A percentile compares a stretch with the other conserved stretches of the same genome.
Conservation (phyloP, 768 basidiomycete genomes). For the Trametes cingulata region DNA sequence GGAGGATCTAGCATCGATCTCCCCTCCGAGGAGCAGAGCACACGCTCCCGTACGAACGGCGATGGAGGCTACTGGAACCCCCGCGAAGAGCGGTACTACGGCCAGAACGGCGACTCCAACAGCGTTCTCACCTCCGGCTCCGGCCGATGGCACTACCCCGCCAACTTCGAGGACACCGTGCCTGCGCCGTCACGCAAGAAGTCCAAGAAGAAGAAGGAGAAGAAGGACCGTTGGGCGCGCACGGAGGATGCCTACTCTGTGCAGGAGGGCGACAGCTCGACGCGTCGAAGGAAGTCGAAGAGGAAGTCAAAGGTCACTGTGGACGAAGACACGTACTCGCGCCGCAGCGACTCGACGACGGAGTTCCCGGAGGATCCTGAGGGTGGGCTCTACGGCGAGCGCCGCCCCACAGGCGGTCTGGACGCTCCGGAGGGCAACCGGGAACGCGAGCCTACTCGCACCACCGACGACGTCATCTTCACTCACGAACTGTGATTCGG, state of each 20-base stretch:
- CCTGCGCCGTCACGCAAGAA: constrained; percentile 41
- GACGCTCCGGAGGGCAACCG: constrained; percentile 2
- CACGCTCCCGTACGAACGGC: constrained; percentile 25
- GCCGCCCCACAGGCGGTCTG: constrained; percentile 13
- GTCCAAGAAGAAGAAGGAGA: constrained; percentile 59
- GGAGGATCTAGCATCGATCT: constrained; percentile 31
- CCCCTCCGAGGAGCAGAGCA: constrained; percentile 30
- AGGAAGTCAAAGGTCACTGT: constrained; percentile 46
- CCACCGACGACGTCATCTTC: constrained; percentile 55
- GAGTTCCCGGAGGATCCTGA: constrained; percentile 76
- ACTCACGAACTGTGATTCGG: constrained; percentile 61
- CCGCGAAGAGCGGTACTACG: constrained; percentile 78
- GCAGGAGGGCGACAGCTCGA: constrained; percentile 38
- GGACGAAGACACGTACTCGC: constrained; percentile 39
- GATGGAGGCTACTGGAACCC: constrained; percentile 68
- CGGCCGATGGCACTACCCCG: constrained; percentile 82
- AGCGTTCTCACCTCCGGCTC: constrained; percentile 33
- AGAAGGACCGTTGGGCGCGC: constrained; percentile 86
- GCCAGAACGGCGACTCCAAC: constrained; percentile 41
- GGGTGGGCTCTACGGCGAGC: constrained; percentile 62
- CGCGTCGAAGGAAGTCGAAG: constrained; percentile 63
- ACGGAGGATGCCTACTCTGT: constrained; percentile 79
- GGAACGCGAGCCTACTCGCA: constrained; percentile 5
- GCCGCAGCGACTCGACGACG: constrained; percentile 36
- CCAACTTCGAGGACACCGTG: constrained; percentile 70